These are phyloP conservation scores for Inonotus obliquus DNA, from an alignment of 1,284 basidiomycete species.

Conservation along the genomic window DNA sequence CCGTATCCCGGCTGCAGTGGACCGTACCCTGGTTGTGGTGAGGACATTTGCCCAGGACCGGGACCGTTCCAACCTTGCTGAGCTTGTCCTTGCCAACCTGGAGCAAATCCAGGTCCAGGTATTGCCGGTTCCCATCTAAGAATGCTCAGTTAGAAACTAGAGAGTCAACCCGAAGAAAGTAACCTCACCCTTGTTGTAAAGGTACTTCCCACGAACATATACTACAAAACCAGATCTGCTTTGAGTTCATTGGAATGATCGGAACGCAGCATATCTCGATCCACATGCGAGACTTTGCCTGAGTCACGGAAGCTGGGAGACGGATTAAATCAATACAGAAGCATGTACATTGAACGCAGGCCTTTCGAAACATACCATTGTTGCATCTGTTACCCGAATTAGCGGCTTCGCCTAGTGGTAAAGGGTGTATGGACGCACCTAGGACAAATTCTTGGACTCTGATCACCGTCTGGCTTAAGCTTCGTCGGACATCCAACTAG, in stretches of 20 bases:
- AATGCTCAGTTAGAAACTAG: slow-evolving; percentile 3
- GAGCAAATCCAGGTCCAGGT: slow-evolving; percentile 19
- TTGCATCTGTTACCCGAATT: slow-evolving; percentile 1
- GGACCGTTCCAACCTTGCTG: slow-evolving; percentile 1
- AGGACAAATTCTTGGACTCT: slow-evolving; percentile 42
- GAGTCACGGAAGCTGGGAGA: slow-evolving; percentile 37
- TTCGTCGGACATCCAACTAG: slow-evolving; percentile 48
- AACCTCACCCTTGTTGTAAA: slow-evolving; percentile 39
- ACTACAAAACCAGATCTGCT: slow-evolving; percentile 46
- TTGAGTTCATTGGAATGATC: slow-evolving; percentile 41
- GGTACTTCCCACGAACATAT: slow-evolving; percentile 47
- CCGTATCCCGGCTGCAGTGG: slow-evolving; percentile 2
- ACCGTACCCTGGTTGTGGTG: slow-evolving; percentile 6
- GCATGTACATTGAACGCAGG: neutral
- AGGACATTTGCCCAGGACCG: slow-evolving; percentile 4
- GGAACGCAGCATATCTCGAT: slow-evolving; percentile 50
- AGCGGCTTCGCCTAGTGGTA: neutral
- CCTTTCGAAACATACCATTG: slow-evolving; percentile 6
- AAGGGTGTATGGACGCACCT: neutral
- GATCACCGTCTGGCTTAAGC: slow-evolving; percentile 39
- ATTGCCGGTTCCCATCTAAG: slow-evolving; percentile 43
- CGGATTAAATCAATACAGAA: neutral
- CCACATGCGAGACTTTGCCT: slow-evolving; percentile 47
- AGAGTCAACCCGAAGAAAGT: neutral
- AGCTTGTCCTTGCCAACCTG: slow-evolving; percentile 16